Evolutionary conservation across 73 alveolate species (phyloP), one percentile per base, ranked within the genome.

Genomic region (Tetrahymena borealis): DNA sequence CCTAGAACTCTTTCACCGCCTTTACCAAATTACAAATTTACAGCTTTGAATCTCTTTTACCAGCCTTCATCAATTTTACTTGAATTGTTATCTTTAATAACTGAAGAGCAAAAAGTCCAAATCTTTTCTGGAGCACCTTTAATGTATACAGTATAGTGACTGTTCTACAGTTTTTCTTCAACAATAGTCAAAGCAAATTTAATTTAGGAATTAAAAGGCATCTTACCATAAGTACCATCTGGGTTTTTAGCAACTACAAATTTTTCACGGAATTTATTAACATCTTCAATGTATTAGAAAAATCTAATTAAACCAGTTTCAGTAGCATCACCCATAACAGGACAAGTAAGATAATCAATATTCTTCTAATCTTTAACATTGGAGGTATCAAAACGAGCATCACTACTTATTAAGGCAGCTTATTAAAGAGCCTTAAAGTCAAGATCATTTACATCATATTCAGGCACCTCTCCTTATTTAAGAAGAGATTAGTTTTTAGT

Each of bases 81-180:
- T 60, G 94, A 37, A 78, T 92, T 78, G 31, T 93, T 91, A 39
- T 92, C 92, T 0, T 78, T 39, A 9, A 92, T 39, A 31, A 92
- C 78, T 11, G 90, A 92, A 39, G 38, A 78, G n/a, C 95, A 92
- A 39, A 78, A 92, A 79, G 91, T 92, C 95, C 95, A 95, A 31
- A 98, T 96, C 94, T 98, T 94, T 91, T 97, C 99, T 6, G 99
- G 99, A 32, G 99, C 99, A 11, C 99, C 99, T 42, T 98, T 98
- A 96, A 98, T 95, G 91, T 98, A 96, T 16, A 98, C 95, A 79
- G 93, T 79, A 41, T 92, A 79, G 77, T 92, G 38, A 2, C 93
- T 79, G 7, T 85, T 91, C 20, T 79, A 35, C 78, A 92, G 43
- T 36, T 92, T 90, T 92, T 92, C 90, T 79, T 92, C 38, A 32